These are phyloP conservation scores for Fusarium dlaminii DNA, from an alignment of 2,329 filamentous ascomycete species.

Conservation along the genomic window DNA sequence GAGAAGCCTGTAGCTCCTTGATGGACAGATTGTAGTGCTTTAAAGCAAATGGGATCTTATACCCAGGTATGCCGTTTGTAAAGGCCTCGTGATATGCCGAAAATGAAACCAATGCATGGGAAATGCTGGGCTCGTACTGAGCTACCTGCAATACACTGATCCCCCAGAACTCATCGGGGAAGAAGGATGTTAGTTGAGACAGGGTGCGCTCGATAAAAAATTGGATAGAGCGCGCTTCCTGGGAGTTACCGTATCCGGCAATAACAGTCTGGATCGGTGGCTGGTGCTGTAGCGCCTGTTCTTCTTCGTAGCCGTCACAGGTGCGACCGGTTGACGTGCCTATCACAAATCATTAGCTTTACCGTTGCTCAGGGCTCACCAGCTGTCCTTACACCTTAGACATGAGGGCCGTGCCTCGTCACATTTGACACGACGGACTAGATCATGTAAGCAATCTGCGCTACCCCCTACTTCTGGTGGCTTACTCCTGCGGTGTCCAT, in stretches of 20 bases:
- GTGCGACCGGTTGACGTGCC: not conserved
- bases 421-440: not conserved
- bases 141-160: not conserved
- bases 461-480: not conserved
- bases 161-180: not conserved
- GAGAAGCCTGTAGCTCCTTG: not conserved
- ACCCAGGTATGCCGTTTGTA: fast-evolving
- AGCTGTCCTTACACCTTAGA: not conserved
- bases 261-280: not conserved
- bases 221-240: not conserved
- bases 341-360: not conserved
- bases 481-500: not conserved
- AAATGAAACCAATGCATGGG: not conserved
- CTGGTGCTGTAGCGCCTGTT: fast-evolving
- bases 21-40: not conserved
- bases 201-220: not conserved
- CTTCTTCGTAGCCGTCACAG: not conserved
- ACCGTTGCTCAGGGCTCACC: not conserved
- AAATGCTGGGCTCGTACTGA: not conserved
- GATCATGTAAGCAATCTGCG: not conserved
- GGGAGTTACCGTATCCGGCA: not conserved
- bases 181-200: not conserved
- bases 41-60: not conserved
- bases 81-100: not conserved
- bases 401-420: not conserved